A percentile compares a stretch with the other conserved stretches of the same genome.
Evolutionary conservation across 2,329 filamentous ascomycete species (phyloP).

Genomic region (Claviceps maximensis): DNA sequence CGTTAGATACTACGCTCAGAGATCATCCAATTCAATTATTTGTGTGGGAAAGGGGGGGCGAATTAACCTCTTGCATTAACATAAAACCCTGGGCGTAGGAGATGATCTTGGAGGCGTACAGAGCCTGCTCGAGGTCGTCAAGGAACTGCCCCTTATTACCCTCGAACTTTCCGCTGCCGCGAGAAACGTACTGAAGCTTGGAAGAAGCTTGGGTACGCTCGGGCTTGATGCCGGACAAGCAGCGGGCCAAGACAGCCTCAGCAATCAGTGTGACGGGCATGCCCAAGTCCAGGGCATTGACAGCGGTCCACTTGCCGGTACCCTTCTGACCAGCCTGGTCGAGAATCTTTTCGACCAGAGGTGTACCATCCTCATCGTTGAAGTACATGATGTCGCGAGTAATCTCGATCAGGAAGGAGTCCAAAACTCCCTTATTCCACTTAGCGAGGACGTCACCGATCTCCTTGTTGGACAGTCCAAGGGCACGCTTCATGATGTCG

Average conservation of each 20-base stretch:
- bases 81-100: slow-evolving; percentile 99
- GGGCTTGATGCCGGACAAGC: slow-evolving; percentile 84
- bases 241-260: slow-evolving; percentile 90
- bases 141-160: slow-evolving; percentile 91
- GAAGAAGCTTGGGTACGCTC: slow-evolving; percentile 75
- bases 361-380: slow-evolving; percentile 84
- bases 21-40: background rate
- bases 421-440: slow-evolving; percentile 98
- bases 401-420: slow-evolving; percentile 99
- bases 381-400: slow-evolving; percentile 97
- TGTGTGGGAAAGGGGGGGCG: background rate
- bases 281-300: slow-evolving; percentile 95
- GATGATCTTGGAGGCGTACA: slow-evolving; percentile 99
- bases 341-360: slow-evolving; percentile 96
- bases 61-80: slow-evolving; percentile 88
- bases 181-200: slow-evolving; percentile 62
- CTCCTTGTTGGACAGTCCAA: slow-evolving; percentile 80
- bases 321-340: slow-evolving; percentile 99
- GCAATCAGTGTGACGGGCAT: slow-evolving; percentile 98
- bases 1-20: background rate
- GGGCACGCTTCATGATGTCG: slow-evolving; percentile 98
- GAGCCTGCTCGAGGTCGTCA: slow-evolving; percentile 92
- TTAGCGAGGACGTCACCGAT: slow-evolving; percentile 87
- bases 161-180: slow-evolving; percentile 57
- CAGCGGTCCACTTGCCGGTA: slow-evolving; percentile 99